A percentile compares a stretch with the other conserved stretches of the same genome.
Conservation (phyloP, 495 filamentous ascomycete species). For the Talaromyces liani region DNA sequence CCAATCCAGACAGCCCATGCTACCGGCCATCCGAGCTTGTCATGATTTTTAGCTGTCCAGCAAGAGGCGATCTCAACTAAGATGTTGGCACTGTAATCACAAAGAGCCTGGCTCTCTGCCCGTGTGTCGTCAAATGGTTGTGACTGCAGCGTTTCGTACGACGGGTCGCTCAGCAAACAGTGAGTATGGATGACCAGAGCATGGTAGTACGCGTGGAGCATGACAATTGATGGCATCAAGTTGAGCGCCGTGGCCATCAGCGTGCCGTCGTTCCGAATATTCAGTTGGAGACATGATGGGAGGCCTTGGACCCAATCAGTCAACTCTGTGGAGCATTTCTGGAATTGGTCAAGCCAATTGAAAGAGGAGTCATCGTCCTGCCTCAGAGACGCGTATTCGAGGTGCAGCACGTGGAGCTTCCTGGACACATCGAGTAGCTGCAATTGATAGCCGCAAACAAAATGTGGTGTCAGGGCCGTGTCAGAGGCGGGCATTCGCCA, state of each 20-base stretch:
- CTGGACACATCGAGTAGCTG: not conserved
- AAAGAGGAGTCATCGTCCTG: not conserved
- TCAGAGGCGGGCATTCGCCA: not conserved
- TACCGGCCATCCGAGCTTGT: slow-evolving; percentile 1
- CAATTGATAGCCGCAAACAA: not conserved
- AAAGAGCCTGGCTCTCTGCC: not conserved
- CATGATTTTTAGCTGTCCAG: not conserved
- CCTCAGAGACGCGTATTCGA: not conserved
- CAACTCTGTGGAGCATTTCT: not conserved
- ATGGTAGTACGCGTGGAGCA: slow-evolving; percentile 2
- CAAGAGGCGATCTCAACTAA: not conserved
- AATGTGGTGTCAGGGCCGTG: not conserved
- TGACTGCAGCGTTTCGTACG: not conserved
- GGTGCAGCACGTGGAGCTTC: not conserved
- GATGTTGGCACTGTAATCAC: not conserved
- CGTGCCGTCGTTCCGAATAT: not conserved
- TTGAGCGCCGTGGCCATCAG: not conserved
- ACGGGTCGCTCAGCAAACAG: not conserved
- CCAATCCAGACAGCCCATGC: not conserved
- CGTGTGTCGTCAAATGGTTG: not conserved
- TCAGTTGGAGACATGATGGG: not conserved
- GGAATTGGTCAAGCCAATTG: not conserved
- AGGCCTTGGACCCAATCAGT: not conserved
- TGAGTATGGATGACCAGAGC: not conserved
- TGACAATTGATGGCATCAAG: not conserved